Percentiles rank a stretch among this genome's conserved stretches.
Conservation (phyloP, 2,329 filamentous ascomycete genomes). For the Triangularia setosa region DNA sequence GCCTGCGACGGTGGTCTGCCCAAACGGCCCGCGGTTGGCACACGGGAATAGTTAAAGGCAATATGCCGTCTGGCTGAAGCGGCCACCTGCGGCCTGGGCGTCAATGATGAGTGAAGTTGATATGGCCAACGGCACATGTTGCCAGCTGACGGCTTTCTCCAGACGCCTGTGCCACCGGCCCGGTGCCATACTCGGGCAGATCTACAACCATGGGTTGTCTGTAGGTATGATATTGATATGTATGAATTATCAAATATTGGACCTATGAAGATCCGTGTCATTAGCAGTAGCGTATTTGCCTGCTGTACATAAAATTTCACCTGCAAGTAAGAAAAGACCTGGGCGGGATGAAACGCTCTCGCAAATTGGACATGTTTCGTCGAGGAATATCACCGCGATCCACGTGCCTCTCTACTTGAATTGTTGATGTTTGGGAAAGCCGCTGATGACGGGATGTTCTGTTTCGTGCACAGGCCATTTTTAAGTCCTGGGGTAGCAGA, state of each 20-base stretch:
- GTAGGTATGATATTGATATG: not conserved
- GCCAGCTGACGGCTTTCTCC: not conserved
- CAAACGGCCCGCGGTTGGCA: not conserved
- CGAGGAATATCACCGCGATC: not conserved
- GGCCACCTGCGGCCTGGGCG: slow-evolving; percentile 5
- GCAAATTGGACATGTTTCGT: not conserved
- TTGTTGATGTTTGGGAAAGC: not conserved
- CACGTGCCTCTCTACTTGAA: not conserved
- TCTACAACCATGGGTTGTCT: not conserved
- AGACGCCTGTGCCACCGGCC: not conserved
- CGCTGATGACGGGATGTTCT: not conserved
- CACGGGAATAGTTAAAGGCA: not conserved
- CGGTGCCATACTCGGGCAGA: not conserved
- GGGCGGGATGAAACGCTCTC: not conserved
- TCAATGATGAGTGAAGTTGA: not conserved
- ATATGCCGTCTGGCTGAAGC: not conserved
- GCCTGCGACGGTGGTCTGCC: slow-evolving; percentile 8
- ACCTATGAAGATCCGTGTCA: not conserved
- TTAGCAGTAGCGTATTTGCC: too few species aligned
- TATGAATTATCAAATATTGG: not conserved
- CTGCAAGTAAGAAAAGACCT: not conserved
- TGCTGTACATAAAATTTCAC: too few species aligned
- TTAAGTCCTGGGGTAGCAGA: not conserved
- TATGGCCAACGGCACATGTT: not conserved
- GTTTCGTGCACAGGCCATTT: not conserved